Evolutionary conservation across 1,284 basidiomycete species (phyloP).

Genomic region (Peniophora sp.): DNA sequence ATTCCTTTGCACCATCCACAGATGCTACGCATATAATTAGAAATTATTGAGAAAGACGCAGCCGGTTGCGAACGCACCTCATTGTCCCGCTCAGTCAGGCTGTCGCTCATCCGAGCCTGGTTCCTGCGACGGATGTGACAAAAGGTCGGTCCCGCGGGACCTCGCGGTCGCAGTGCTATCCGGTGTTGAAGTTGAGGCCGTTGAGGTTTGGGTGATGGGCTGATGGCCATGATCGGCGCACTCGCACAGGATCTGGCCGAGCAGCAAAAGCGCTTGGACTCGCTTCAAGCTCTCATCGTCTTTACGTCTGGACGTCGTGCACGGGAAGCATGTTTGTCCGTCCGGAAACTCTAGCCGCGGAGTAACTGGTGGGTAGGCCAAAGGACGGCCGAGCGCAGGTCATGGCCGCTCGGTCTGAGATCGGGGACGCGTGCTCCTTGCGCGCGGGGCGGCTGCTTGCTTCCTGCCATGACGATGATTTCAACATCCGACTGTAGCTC

Average conservation of each 20-base stretch:
- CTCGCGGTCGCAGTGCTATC: conserved; percentile 85
- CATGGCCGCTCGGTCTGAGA: no score
- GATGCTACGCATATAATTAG: conserved; percentile 32
- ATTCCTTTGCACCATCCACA: conserved; percentile 79
- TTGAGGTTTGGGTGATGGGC: conserved; percentile 79
- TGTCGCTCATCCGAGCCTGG: conserved; percentile 81
- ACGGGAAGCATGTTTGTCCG: no score
- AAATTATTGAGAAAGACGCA: no score
- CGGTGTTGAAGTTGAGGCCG: conserved; percentile 84
- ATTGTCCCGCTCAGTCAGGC: conserved; percentile 28
- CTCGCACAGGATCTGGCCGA: conserved; percentile 79
- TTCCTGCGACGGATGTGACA: conserved; percentile 84
- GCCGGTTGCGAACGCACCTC: no score
- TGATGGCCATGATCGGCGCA: conserved; percentile 83
- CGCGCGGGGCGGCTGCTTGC: no score
- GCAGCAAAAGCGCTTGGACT: conserved; percentile 80
- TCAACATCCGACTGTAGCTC: no score
- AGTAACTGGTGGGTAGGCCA: no score
- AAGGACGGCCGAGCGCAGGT: no score
- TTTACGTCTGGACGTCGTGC: no score
- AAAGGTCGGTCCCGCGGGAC: conserved; percentile 71
- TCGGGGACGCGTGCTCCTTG: no score
- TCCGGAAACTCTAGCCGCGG: no score
- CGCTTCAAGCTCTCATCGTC: conserved; percentile 39
- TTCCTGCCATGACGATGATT: no score